phyloP scores from a whole-genome alignment of 345 rosid genomes.

The Conringia planisiliqua region DNA sequence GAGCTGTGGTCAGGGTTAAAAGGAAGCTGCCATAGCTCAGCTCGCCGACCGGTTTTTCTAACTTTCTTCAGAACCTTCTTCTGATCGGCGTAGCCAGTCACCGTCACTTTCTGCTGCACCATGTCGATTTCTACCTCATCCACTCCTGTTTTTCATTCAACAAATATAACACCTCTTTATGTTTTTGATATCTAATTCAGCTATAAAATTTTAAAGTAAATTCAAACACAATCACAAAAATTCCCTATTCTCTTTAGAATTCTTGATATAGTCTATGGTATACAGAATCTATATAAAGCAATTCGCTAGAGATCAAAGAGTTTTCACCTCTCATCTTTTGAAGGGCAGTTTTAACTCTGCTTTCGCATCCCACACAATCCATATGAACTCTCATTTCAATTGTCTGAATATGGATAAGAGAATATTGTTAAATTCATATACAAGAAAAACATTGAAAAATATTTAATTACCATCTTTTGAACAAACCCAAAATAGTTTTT shows the following conservation, averaged over 20 bases:
- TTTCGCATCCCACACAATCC: conserved; percentile 83
- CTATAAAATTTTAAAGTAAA: background rate
- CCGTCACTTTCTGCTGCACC: conserved; percentile 72
- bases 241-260: background rate
- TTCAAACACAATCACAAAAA: background rate
- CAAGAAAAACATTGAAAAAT: background rate
- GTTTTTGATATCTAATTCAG: background rate
- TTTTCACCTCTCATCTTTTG: conserved; percentile 61
- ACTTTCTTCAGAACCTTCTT: conserved; percentile 73
- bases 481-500: background rate
- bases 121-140: conserved; percentile 72
- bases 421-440: background rate
- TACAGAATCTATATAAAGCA: background rate
- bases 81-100: conserved; percentile 75
- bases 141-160: conserved; percentile 46
- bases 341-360: conserved; percentile 58
- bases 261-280: background rate
- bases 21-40: conserved; percentile 88
- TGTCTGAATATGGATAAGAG: conserved; percentile 38
- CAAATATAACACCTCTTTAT: background rate
- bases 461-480: background rate
- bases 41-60: conserved; percentile 69
- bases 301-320: background rate
- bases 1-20: conserved; percentile 48
- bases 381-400: conserved; percentile 85